Conservation (phyloP, 345 rosid species). For the Eucalyptus erythrocorys region DNA sequence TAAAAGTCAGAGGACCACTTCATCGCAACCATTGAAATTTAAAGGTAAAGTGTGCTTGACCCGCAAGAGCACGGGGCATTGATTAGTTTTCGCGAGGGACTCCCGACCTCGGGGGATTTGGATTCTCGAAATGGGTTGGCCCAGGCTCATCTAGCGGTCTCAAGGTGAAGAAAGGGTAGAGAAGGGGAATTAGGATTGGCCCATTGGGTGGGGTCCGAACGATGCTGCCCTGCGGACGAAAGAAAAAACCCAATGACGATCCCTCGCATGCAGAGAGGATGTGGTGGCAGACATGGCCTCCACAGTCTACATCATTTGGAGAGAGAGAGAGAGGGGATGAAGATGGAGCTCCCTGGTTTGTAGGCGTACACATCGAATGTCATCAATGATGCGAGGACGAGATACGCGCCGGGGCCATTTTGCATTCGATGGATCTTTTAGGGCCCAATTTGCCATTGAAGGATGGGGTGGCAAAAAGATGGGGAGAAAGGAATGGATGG, state of each 20-base stretch:
- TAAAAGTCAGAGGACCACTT: not conserved
- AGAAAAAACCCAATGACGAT: not conserved
- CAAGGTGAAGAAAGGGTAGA: too few species aligned
- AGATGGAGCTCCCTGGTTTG: not conserved
- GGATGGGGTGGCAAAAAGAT: not conserved
- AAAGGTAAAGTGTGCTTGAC: not conserved
- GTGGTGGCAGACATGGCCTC: not conserved
- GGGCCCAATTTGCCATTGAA: not conserved
- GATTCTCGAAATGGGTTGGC: not conserved
- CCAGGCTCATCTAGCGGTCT: not conserved
- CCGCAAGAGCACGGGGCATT: not conserved
- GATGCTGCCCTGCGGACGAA: not conserved
- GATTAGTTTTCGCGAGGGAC: not conserved
- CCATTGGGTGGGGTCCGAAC: not conserved
- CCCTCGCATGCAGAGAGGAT: not conserved
- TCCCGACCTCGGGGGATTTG: not conserved
- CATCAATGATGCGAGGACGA: not conserved
- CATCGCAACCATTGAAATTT: not conserved
- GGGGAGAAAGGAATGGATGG: not conserved
- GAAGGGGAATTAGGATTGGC: accelerated
- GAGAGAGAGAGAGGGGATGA: not conserved
- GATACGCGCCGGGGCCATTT: accelerated
- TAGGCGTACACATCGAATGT: not conserved
- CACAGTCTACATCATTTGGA: not conserved
- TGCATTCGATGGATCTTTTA: not conserved